Percentiles rank a stretch among this genome's conserved stretches.
Conservation (phyloP, 306 rosid genomes). For the Macrotyloma uniflorum region DNA sequence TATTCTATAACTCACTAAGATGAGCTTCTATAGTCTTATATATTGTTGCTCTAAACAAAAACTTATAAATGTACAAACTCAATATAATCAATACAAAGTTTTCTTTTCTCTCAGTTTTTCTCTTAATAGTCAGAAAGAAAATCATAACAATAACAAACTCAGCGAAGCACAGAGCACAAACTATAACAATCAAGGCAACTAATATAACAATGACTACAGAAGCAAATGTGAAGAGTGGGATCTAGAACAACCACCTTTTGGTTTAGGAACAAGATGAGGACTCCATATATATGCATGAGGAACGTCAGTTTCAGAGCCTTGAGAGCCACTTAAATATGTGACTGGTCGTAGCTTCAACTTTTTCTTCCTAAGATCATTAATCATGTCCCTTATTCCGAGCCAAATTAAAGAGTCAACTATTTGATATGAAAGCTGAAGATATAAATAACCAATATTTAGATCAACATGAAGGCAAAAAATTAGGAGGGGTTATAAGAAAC, state of each 20-base stretch:
- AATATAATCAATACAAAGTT: not conserved
- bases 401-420: slow-evolving; percentile 95
- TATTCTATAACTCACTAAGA: too few relatives aligned
- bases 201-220: slow-evolving; percentile 11
- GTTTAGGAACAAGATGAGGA: slow-evolving; percentile 99
- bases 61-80: not conserved
- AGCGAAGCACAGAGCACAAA: slow-evolving; percentile 2
- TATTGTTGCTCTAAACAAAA: not conserved
- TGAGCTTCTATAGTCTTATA: too few relatives aligned
- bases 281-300: slow-evolving; percentile 99
- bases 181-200: slow-evolving; percentile 9
- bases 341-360: slow-evolving; percentile 92
- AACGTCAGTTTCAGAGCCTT: slow-evolving; percentile 83
- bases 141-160: slow-evolving; percentile 2
- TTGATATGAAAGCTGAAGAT: slow-evolving; percentile 91
- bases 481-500: slow-evolving; percentile 26
- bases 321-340: slow-evolving; percentile 98
- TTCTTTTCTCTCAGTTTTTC: not conserved
- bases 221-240: slow-evolving; percentile 26
- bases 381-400: slow-evolving; percentile 99
- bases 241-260: slow-evolving; percentile 70
- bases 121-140: slow-evolving; percentile 22
- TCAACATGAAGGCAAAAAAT: slow-evolving; percentile 20
- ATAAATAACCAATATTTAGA: slow-evolving; percentile 30
- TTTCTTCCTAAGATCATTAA: slow-evolving; percentile 94